phyloP scores from a whole-genome alignment of 148 eudicot species.

The Silene uniflora region DNA sequence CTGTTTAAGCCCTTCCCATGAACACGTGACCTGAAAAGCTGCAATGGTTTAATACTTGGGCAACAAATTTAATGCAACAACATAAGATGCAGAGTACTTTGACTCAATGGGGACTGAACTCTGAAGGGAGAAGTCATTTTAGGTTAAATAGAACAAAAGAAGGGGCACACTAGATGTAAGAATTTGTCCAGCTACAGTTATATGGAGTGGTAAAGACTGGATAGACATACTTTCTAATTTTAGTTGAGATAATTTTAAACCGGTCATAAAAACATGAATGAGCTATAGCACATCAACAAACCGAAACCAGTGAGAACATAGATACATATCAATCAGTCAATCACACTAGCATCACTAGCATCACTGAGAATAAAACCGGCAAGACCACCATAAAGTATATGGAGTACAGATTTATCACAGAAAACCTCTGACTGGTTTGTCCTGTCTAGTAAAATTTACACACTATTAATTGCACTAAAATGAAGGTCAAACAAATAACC shows the following conservation, averaged over 20 bases:
- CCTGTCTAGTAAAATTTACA: background rate
- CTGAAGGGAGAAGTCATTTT: background rate
- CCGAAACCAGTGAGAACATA: background rate
- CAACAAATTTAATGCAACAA: background rate
- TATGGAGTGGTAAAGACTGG: background rate
- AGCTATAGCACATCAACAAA: background rate
- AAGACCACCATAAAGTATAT: background rate
- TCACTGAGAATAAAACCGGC: background rate
- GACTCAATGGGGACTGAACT: background rate
- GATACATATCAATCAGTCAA: background rate
- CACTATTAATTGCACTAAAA: background rate
- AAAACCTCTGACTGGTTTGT: background rate
- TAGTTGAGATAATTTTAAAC: background rate
- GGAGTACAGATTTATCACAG: background rate
- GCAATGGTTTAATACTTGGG: conserved; percentile 1
- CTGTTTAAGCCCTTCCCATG: conserved; percentile 91
- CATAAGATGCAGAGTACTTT: conserved; percentile 11
- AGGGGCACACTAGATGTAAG: background rate
- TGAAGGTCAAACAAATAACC: background rate
- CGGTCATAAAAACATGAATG: background rate
- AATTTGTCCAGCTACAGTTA: background rate
- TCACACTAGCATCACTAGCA: background rate
- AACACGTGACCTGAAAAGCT: conserved; percentile 56
- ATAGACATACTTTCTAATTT: background rate
- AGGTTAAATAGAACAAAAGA: background rate